phyloP scores from a whole-genome alignment of 257 asterid species.

The Solanum sitiens region DNA sequence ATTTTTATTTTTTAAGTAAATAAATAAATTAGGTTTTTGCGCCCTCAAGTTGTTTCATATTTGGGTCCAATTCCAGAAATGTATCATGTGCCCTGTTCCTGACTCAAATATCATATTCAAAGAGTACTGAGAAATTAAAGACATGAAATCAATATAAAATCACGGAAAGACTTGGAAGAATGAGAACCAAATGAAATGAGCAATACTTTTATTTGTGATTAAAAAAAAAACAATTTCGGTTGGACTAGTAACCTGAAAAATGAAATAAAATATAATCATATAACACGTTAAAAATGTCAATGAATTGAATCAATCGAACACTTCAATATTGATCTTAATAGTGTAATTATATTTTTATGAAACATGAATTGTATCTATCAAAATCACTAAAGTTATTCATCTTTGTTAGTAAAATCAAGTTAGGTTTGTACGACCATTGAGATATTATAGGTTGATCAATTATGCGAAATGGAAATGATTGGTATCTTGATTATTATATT shows the following conservation, averaged over 20 bases:
- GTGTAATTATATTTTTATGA: background rate
- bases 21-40: background rate
- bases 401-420: background rate
- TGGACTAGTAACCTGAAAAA: background rate
- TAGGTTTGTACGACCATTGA: background rate
- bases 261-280: background rate
- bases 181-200: constrained; percentile 13
- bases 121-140: background rate
- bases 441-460: background rate
- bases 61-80: background rate
- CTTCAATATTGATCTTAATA: too few species aligned
- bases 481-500: background rate
- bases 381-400: background rate
- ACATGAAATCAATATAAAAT: background rate
- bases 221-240: background rate
- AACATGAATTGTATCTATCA: background rate
- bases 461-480: background rate
- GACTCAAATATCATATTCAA: background rate
- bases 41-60: background rate
- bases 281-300: background rate
- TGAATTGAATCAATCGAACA: background rate
- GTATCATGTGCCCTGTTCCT: background rate
- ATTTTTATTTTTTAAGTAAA: background rate
- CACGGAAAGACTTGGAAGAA: constrained; percentile 21
- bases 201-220: background rate